Evolutionary conservation across 352 stramenopile species (phyloP).

Genomic region (Phytophthora vignae): DNA sequence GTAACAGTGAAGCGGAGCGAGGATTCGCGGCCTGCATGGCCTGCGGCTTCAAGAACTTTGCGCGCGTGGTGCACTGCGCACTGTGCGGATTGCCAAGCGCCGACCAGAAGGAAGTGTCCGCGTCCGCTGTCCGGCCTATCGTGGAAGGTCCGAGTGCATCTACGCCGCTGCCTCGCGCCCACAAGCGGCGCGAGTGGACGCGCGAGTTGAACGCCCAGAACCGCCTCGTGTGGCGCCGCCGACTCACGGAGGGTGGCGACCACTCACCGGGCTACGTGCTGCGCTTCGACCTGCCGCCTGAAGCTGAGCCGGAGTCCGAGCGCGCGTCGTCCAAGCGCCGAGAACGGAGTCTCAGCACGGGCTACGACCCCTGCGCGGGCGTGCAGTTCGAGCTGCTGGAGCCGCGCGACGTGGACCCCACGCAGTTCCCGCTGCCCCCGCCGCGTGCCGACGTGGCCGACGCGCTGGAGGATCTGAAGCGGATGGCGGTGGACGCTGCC

Average conservation of each 20-base stretch:
- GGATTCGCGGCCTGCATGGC: slow-evolving; percentile 47
- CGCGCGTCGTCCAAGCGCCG: slow-evolving; percentile 10
- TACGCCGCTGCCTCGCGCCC: slow-evolving; percentile 17
- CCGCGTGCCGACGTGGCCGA: slow-evolving; percentile 25
- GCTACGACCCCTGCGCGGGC: slow-evolving; percentile 32
- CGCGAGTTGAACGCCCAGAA: slow-evolving; percentile 43
- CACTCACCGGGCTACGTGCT: slow-evolving; percentile 45
- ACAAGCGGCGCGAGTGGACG: slow-evolving; percentile 62
- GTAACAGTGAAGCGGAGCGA: slow-evolving; percentile 44
- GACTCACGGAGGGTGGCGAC: slow-evolving; percentile 29
- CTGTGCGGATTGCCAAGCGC: slow-evolving; percentile 44
- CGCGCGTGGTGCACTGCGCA: slow-evolving; percentile 40
- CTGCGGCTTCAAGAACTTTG: slow-evolving; percentile 68
- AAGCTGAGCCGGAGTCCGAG: slow-evolving; percentile 44
- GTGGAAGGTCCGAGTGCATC: background rate
- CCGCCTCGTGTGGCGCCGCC: slow-evolving; percentile 52
- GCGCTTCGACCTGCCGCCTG: slow-evolving; percentile 34
- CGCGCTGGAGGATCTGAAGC: slow-evolving; percentile 33
- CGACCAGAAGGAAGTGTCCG: background rate
- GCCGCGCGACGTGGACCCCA: slow-evolving; percentile 28
- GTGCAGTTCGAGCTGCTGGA: slow-evolving; percentile 47
- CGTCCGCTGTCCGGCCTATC: slow-evolving; percentile 4
- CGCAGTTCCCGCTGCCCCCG: slow-evolving; percentile 35
- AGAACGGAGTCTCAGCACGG: slow-evolving; percentile 36
- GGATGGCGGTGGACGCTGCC: slow-evolving; percentile 31